A percentile compares a stretch with the other conserved stretches of the same genome.
Evolutionary conservation across 2,329 filamentous ascomycete genomes (phyloP).

Genomic region (Ascochyta lentis): DNA sequence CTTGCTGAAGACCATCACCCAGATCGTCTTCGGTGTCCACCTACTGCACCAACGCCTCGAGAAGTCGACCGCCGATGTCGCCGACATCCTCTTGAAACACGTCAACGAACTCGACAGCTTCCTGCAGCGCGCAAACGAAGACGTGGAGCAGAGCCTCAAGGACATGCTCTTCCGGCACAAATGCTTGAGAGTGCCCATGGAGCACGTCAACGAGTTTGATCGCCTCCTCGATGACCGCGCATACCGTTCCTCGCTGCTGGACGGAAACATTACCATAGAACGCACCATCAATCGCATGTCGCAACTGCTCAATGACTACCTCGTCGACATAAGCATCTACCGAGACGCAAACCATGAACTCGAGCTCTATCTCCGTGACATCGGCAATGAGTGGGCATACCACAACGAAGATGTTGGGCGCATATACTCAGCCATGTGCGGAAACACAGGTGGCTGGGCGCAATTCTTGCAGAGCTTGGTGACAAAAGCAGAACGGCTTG

Average conservation of each 20-base stretch:
- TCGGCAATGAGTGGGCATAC: constrained; percentile 68
- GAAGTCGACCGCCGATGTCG: constrained; percentile 86
- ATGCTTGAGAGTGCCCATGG: constrained; percentile 80
- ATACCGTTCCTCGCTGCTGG: constrained; percentile 82
- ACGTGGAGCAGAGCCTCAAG: constrained; percentile 76
- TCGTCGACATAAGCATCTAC: constrained; percentile 81
- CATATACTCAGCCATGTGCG: constrained; percentile 88
- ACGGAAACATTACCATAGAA: constrained; percentile 90
- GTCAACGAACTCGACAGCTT: constrained; percentile 95
- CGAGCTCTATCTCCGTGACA: constrained; percentile 72
- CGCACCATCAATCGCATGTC: constrained; percentile 84
- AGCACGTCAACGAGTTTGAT: constrained; percentile 83
- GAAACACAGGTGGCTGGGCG: constrained; percentile 90
- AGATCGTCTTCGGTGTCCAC: constrained; percentile 93
- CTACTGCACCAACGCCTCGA: constrained; percentile 83
- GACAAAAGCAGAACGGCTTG: constrained; percentile 73
- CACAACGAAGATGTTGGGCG: constrained; percentile 67
- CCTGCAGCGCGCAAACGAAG: constrained; percentile 82
- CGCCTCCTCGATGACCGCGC: constrained; percentile 83
- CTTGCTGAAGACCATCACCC: constrained; percentile 85
- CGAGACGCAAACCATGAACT: constrained; percentile 78
- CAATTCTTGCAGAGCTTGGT: constrained; percentile 79
- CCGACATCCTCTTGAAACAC: constrained; percentile 86
- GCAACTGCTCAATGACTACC: constrained; percentile 74
- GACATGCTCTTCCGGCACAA: constrained; percentile 77